Evolutionary conservation across 1,284 basidiomycete species (phyloP).

Genomic region (Porogramme epimiltina): DNA sequence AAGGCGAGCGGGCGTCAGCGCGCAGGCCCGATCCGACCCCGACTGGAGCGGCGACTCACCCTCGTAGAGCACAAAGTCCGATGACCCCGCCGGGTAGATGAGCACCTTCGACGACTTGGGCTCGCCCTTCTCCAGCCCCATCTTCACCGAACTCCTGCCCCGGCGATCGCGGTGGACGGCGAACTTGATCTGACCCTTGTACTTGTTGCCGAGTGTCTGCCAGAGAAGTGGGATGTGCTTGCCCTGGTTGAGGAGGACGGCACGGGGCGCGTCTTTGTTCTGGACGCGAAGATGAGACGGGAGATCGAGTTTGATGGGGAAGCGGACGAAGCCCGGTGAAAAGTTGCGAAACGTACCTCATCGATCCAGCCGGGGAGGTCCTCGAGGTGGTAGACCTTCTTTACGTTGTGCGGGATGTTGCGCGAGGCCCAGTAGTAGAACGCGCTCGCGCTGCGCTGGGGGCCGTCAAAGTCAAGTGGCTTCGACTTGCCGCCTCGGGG

Average conservation of each 20-base stretch:
- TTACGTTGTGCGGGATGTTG: slow-evolving; percentile 69
- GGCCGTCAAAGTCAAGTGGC: slow-evolving; percentile 70
- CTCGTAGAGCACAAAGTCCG: slow-evolving; percentile 55
- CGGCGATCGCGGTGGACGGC: slow-evolving; percentile 71
- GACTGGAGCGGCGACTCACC: slow-evolving; percentile 40
- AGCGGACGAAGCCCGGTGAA: not conserved
- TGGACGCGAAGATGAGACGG: slow-evolving; percentile 24
- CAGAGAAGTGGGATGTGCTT: slow-evolving; percentile 83
- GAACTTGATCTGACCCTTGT: slow-evolving; percentile 65
- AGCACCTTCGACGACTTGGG: slow-evolving; percentile 66
- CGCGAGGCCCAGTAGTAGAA: slow-evolving; percentile 80
- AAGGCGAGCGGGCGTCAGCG: too few relatives aligned
- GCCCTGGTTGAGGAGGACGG: slow-evolving; percentile 74
- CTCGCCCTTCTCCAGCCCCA: slow-evolving; percentile 56
- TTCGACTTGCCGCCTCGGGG: slow-evolving; percentile 69
- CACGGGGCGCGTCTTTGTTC: slow-evolving; percentile 61
- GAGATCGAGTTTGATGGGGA: not conserved
- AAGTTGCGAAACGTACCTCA: slow-evolving; percentile 44
- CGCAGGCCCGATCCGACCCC: too few relatives aligned
- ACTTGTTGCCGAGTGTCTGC: slow-evolving; percentile 82
- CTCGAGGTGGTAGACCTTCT: slow-evolving; percentile 62
- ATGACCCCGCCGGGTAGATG: slow-evolving; percentile 61
- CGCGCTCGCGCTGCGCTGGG: slow-evolving; percentile 71
- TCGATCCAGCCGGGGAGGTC: slow-evolving; percentile 65
- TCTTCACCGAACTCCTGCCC: slow-evolving; percentile 53